Evolutionary conservation across 2,329 filamentous ascomycete genomes (phyloP).

Genomic region (Podosphaera aphanis): DNA sequence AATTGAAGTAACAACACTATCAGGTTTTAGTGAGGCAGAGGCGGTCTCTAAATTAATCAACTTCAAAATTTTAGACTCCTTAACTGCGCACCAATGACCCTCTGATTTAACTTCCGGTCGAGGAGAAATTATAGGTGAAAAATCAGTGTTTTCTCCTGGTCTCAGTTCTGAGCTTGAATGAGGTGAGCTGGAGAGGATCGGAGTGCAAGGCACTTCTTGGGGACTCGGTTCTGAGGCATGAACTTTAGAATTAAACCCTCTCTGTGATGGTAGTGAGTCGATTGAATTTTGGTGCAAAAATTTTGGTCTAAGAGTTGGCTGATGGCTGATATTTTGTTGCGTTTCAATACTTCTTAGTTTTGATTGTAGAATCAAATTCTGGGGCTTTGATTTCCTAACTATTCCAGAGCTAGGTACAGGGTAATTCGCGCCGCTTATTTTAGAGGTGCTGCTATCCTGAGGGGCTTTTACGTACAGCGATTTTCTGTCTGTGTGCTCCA

Average conservation of each 20-base stretch:
- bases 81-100: not conserved
- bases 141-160: not conserved
- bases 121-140: not conserved
- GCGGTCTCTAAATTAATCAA: not conserved
- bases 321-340: too few relatives aligned
- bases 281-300: not conserved
- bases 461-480: not conserved
- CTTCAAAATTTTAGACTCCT: not conserved
- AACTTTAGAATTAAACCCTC: not conserved
- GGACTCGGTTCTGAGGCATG: not conserved
- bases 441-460: not conserved
- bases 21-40: not conserved
- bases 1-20: not conserved
- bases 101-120: not conserved
- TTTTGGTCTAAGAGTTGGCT: not conserved
- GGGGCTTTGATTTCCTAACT: not conserved
- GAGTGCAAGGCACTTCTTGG: not conserved
- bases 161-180: too few relatives aligned
- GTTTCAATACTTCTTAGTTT: not conserved
- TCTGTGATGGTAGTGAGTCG: not conserved
- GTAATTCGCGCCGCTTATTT: not conserved
- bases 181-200: not conserved
- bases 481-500: not conserved
- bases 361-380: not conserved
- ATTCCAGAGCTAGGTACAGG: not conserved